phyloP scores from a whole-genome alignment of 257 asterid species.

The Fraxinus cuspidata region DNA sequence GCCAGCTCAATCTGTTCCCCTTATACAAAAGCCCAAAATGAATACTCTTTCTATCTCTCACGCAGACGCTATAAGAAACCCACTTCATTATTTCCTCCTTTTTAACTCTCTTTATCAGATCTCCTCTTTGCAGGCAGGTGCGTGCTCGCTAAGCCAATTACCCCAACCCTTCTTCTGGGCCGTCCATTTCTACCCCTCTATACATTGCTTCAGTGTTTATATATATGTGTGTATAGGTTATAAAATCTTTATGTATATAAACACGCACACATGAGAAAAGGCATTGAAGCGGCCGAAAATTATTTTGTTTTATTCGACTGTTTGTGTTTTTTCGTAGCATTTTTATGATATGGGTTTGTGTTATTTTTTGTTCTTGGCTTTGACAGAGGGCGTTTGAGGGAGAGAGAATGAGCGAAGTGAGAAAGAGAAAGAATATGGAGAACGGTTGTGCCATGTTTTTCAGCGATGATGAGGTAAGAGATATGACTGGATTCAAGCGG shows the following conservation, averaged over 20 bases:
- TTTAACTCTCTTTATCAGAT: neutral
- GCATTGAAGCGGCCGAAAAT: constrained; percentile 28
- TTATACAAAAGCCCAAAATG: neutral
- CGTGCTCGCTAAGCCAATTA: constrained; percentile 11
- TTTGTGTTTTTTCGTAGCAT: constrained; percentile 22
- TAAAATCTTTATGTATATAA: neutral
- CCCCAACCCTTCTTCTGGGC: neutral
- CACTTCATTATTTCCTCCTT: neutral
- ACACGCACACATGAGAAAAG: constrained; percentile 17
- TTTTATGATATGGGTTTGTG: constrained; percentile 24
- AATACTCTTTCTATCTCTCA: neutral
- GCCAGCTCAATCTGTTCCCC: constrained; percentile 3
- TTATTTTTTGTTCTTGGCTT: neutral
- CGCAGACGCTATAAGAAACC: neutral
- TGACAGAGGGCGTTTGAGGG: constrained; percentile 1
- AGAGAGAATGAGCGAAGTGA: constrained; percentile 26
- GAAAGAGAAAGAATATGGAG: constrained; percentile 12
- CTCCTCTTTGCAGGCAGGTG: constrained; percentile 9
- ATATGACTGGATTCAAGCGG: constrained; percentile 39
- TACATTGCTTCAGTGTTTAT: neutral
- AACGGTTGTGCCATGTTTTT: constrained; percentile 27
- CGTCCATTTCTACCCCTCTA: neutral
- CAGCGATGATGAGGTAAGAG: constrained; percentile 44
- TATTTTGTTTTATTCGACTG: constrained; percentile 12
- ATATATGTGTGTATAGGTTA: neutral